These are phyloP conservation scores for Hyaloperonospora arabidopsidis DNA, from an alignment of 352 stramenopile species.

Conservation along the genomic window DNA sequence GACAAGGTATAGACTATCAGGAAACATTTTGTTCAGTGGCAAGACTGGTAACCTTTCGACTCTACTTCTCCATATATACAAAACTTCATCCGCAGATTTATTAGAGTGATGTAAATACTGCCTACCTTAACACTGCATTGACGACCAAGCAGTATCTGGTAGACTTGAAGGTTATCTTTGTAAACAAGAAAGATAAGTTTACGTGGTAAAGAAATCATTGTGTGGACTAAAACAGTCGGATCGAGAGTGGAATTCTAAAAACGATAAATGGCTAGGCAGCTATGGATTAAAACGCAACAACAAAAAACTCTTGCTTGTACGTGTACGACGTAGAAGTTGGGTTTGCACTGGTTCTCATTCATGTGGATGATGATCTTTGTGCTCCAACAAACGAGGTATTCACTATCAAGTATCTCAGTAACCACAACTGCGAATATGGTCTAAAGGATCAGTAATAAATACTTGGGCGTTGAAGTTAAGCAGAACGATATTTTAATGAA, in stretches of 20 bases:
- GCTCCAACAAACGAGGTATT: background rate
- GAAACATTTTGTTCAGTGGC: constrained; percentile 4
- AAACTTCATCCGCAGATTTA: background rate
- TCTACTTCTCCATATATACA: constrained; percentile 1
- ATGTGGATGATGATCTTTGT: background rate
- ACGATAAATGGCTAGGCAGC: no score
- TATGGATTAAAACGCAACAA: no score
- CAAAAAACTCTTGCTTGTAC: background rate
- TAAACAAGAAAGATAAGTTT: background rate
- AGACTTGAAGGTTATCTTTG: background rate
- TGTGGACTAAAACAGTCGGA: background rate
- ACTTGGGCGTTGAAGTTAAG: background rate
- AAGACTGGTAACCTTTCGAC: constrained; percentile 9
- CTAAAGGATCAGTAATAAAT: background rate
- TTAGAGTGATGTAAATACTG: constrained; percentile 1
- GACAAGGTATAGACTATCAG: constrained; percentile 2
- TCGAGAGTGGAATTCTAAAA: no score
- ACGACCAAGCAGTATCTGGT: background rate
- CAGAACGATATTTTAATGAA: background rate
- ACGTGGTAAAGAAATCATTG: background rate
- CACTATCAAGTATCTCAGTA: background rate
- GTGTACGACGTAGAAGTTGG: background rate
- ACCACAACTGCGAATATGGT: background rate
- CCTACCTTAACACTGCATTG: background rate
- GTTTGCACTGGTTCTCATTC: background rate